Base-by-base conservation (phyloP, 768 basidiomycete genomes). In the Russula griseocarnosa region DNA sequence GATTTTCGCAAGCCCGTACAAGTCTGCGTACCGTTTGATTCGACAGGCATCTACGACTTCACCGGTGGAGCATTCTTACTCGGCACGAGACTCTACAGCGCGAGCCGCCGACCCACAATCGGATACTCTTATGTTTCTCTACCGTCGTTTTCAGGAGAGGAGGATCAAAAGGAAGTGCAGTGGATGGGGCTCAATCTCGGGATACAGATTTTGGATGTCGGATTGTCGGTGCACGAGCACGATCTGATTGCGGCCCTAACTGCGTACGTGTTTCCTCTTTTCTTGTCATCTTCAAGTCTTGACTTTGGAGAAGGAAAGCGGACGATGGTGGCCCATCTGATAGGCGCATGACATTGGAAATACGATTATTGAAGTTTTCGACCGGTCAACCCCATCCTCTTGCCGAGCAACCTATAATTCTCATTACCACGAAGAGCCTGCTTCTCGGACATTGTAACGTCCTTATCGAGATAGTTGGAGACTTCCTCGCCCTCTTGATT, bases 11-110 rank as follows among this genome's bases (percentile, higher is more conserved):
- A 24, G 34, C 22, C 58, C 18, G 24, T 57, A 16, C 55, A 56
- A 9, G 55, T 63, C 11, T 36, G 24, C 22, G 66, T 68, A 24
- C 58, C 57, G 30, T 68, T 68, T 38, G 32, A 49, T 6, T 59
- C 66, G 44, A 67, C 65, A 3, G 59, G 65, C 28, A 66, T 68
- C n/a, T 68, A 68, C 66, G 67, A 68, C 51, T 60, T 68, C 32
- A 68, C 67, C 4, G 67, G 65, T 18, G 67, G 66, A 1, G 66
- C 66, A 1, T 62, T 68, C 26, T 47, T 68, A 16, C 67, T 68
- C 30, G 67, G 67, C 10, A 68, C 65, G 51, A 58, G 52, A 14
- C 49, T 52, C 24, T 34, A 49, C 22, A 52, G 42, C 20, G 8
- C 44, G 1, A 61, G 50, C 18, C 61, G 47, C 14, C 38, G 59